Conservation (phyloP, 2,329 filamentous ascomycete species). For the Aurifilum marmelostoma region DNA sequence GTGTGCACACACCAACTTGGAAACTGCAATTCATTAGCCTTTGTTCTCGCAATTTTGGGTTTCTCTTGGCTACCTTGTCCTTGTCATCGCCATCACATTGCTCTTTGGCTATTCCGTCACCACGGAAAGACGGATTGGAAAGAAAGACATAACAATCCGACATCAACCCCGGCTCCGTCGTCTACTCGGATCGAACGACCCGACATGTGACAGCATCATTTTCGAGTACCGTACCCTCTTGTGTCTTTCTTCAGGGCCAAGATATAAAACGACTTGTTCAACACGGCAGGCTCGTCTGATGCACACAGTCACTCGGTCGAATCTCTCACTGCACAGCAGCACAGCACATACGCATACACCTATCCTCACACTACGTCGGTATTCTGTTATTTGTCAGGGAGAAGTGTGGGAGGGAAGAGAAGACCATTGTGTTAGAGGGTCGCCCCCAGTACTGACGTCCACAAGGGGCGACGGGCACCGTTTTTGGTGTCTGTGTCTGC, state of each 20-base stretch:
- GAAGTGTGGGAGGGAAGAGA: neutral
- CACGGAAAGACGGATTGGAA: neutral
- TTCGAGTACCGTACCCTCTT: neutral
- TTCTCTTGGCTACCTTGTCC: constrained; percentile 19
- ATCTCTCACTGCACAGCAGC: neutral
- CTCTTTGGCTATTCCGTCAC: neutral
- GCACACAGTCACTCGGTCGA: too few species aligned
- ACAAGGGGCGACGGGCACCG: constrained; percentile 30
- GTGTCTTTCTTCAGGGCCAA: neutral
- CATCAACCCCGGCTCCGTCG: too few species aligned
- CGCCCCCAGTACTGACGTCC: neutral
- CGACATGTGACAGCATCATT: constrained; percentile 2
- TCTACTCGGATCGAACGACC: neutral
- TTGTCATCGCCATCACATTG: neutral
- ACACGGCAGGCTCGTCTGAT: neutral
- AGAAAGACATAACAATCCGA: neutral
- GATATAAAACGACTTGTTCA: neutral
- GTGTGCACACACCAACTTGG: neutral
- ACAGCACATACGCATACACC: neutral
- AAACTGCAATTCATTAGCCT: constrained; percentile 10
- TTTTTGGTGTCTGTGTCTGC: constrained; percentile 39
- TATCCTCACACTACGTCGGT: neutral
- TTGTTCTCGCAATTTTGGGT: constrained; percentile 17
- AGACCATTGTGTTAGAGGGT: neutral
- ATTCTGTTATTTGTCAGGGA: neutral